phyloP scores from a whole-genome alignment of 2,329 filamentous ascomycete species.

The Colletotrichum simmondsii region DNA sequence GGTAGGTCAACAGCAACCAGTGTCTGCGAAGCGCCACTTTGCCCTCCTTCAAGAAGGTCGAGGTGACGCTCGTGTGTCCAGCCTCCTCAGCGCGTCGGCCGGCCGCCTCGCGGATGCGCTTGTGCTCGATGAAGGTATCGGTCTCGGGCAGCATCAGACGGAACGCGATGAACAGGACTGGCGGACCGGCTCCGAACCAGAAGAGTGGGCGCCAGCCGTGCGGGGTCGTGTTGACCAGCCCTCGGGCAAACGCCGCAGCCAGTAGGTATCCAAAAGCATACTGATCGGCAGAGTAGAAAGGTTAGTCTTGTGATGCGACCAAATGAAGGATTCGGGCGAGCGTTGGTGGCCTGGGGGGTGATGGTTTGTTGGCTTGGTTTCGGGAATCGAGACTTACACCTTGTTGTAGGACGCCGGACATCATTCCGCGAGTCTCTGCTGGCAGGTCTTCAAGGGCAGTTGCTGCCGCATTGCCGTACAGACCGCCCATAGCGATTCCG shows the following conservation, averaged over 20 bases:
- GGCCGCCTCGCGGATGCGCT: slow-evolving; percentile 65
- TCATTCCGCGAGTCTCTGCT: slow-evolving; percentile 74
- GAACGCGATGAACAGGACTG: slow-evolving; percentile 83
- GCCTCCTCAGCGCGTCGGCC: slow-evolving; percentile 19
- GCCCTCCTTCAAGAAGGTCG: slow-evolving; percentile 79
- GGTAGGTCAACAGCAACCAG: slow-evolving; percentile 83
- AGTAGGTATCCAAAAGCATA: slow-evolving; percentile 75
- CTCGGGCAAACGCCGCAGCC: slow-evolving; percentile 68
- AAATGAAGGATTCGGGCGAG: background rate
- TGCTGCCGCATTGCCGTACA: slow-evolving; percentile 82
- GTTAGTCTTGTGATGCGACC: slow-evolving; percentile 3
- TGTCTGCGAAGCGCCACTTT: slow-evolving; percentile 82
- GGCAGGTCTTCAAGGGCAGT: slow-evolving; percentile 83
- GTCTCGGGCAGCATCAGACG: slow-evolving; percentile 85
- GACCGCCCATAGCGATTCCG: slow-evolving; percentile 83
- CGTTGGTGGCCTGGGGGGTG: background rate
- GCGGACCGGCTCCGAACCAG: slow-evolving; percentile 89
- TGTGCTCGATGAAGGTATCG: slow-evolving; percentile 74
- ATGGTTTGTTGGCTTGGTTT: slow-evolving; percentile 49
- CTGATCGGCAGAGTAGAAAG: slow-evolving; percentile 41
- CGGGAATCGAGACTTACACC: slow-evolving; percentile 51
- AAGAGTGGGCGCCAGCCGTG: slow-evolving; percentile 87
- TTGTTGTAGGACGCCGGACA: slow-evolving; percentile 82
- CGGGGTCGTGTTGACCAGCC: slow-evolving; percentile 78
- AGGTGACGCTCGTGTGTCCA: slow-evolving; percentile 59